phyloP scores from a whole-genome alignment of 2,329 filamentous ascomycete species.

The Talaromyces sp. region DNA sequence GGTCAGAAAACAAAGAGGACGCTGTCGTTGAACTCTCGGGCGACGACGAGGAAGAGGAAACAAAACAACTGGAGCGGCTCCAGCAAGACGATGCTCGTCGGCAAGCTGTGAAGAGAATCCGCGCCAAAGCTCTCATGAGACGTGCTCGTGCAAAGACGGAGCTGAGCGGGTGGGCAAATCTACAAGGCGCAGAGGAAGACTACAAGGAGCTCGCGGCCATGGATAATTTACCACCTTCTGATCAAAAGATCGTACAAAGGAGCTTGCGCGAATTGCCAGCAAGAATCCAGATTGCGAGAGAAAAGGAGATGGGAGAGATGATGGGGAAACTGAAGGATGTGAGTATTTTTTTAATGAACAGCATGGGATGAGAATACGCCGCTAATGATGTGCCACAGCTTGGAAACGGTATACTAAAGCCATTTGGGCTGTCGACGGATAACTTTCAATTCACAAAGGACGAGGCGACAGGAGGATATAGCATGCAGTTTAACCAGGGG shows the following conservation, averaged over 20 bases:
- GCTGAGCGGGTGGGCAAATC: slow-evolving; percentile 69
- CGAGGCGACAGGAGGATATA: slow-evolving; percentile 83
- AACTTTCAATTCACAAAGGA: slow-evolving; percentile 95
- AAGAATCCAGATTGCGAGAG: slow-evolving; percentile 69
- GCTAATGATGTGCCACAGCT: slow-evolving; percentile 44
- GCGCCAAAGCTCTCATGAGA: slow-evolving; percentile 76
- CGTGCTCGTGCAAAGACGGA: slow-evolving; percentile 69
- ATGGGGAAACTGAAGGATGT: slow-evolving; percentile 90
- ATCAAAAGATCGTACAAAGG: slow-evolving; percentile 61
- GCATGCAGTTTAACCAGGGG: slow-evolving; percentile 68
- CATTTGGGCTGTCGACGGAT: slow-evolving; percentile 88
- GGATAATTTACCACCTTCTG: slow-evolving; percentile 58
- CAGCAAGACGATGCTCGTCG: slow-evolving; percentile 43
- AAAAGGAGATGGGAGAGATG: slow-evolving; percentile 90
- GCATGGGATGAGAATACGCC: background rate
- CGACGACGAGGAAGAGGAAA: slow-evolving; percentile 32
- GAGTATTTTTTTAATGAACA: slow-evolving; percentile 25
- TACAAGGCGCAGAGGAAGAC: slow-evolving; percentile 74
- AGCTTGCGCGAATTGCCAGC: slow-evolving; percentile 64
- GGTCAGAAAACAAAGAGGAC: slow-evolving; percentile 14
- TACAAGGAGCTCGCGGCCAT: slow-evolving; percentile 64
- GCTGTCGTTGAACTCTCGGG: slow-evolving; percentile 48
- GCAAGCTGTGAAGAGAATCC: slow-evolving; percentile 69
- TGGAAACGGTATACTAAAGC: slow-evolving; percentile 85
- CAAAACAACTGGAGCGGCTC: slow-evolving; percentile 39